Evolutionary conservation across 176 grass and related monocot species (phyloP), one percentile per base, ranked within the genome.

Genomic region (Thinopyrum elongatum): DNA sequence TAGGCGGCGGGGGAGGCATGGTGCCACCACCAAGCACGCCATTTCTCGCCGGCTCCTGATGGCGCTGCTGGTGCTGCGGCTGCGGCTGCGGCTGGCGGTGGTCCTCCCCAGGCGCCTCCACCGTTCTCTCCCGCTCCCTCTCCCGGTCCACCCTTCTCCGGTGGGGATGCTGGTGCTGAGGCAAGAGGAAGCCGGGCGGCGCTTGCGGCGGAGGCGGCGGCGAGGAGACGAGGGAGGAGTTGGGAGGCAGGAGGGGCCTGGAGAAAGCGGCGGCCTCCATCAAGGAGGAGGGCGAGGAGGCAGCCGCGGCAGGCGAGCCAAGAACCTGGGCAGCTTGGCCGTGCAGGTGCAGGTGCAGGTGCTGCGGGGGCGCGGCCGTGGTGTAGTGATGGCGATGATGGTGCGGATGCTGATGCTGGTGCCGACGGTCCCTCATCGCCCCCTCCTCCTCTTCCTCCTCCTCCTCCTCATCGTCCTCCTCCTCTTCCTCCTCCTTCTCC

Each of bases 191-290:
- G 47, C 68, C 60, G 17, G 76, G 77, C 5, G 83, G 70, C 55
- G 16, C 49, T 16, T 19, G 49, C 19, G 53, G 53, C 19, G 16
- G 49, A 0, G 53, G 79, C 70, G 65, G 75, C 38, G 74, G 74
- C 36, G 49, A 31, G 59, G 51, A 86, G 66, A 95, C 76, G 26
- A 95, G 94, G 65, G 94, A 91, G 62, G 91, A 89, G 84, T 91
- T 90, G 38, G 87, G 91, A 83, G 91, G 94, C 64, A 95, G 68
- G 25, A 93, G 87, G 0, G 94, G 94, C 72, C 88, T 89, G 49
- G 91, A 93, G 78, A 95, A 95, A 26, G 91, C 72, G 13, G 87
- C 83, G 2, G 86, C 44, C 1, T 94, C 83, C 67, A 82, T 65
- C 30, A 90, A 60, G 19, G 79, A 27, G n/a, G 36, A 2, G 0